A percentile compares a stretch with the other conserved stretches of the same genome.
Conservation (phyloP, 768 basidiomycete genomes). For the Mycena galericulata region DNA sequence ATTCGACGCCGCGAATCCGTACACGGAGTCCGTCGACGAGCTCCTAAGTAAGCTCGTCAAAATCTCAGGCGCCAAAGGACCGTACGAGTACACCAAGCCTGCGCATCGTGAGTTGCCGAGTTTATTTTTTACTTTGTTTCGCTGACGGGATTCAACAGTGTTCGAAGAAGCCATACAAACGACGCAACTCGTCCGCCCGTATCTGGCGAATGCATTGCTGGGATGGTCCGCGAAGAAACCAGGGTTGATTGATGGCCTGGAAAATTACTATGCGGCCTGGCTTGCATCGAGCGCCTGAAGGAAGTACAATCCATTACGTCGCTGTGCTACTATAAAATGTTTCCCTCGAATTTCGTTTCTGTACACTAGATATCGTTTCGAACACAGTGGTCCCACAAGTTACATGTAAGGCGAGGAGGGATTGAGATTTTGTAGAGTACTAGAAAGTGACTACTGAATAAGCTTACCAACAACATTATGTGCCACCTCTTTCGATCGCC, state of each 20-base stretch:
- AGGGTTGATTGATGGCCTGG: slow-evolving; percentile 56
- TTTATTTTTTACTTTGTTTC: too few species aligned
- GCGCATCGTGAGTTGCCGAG: slow-evolving; percentile 51
- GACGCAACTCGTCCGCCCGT: slow-evolving; percentile 48
- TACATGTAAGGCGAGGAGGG: too few species aligned
- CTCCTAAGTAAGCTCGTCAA: slow-evolving; percentile 51
- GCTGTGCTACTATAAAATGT: too few species aligned
- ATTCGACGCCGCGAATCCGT: slow-evolving; percentile 55
- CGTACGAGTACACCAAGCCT: slow-evolving; percentile 49
- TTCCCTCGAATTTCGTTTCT: too few species aligned
- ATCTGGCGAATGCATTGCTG: slow-evolving; percentile 54
- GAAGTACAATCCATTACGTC: too few species aligned
- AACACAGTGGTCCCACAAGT: too few species aligned
- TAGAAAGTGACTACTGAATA: too few species aligned
- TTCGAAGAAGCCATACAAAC: slow-evolving; percentile 51
- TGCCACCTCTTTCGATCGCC: too few species aligned
- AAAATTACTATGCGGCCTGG: slow-evolving; percentile 54
- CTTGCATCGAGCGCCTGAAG: slow-evolving; percentile 5
- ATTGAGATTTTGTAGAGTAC: too few species aligned
- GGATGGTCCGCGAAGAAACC: slow-evolving; percentile 58
- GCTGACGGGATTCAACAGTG: too few species aligned
- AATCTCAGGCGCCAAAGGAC: slow-evolving; percentile 50
- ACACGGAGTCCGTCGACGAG: slow-evolving; percentile 54
- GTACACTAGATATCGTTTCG: too few species aligned
- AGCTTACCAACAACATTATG: too few species aligned